Percentiles rank a stretch among this genome's conserved stretches.
Evolutionary conservation across 2,329 filamentous ascomycete species (phyloP).

Genomic region (Scytalidium sp.): DNA sequence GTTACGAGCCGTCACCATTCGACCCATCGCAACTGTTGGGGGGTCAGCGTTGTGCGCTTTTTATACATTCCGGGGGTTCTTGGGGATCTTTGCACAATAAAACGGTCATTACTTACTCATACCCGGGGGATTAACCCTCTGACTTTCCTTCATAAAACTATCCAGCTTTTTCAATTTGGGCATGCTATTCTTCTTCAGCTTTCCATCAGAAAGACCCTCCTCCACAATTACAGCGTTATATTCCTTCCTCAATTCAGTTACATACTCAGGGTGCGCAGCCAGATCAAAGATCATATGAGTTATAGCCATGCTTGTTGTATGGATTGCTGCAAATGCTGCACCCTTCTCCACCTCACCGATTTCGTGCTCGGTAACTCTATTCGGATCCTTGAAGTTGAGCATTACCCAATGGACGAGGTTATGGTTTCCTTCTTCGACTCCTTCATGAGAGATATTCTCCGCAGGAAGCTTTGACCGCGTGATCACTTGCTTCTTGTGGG

Average conservation of each 20-base stretch:
- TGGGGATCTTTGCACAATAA: not conserved
- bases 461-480: not conserved
- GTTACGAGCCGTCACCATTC: slow-evolving; percentile 4
- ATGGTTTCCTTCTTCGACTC: not conserved
- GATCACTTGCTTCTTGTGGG: not conserved
- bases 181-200: slow-evolving; percentile 28
- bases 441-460: not conserved
- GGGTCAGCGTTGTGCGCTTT: not conserved
- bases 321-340: slow-evolving; percentile 11
- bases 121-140: slow-evolving; percentile 17
- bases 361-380: not conserved
- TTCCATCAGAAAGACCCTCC: slow-evolving; percentile 10
- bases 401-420: slow-evolving; percentile 7
- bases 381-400: slow-evolving; percentile 1
- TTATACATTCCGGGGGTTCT: not conserved
- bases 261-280: slow-evolving; percentile 9
- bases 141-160: slow-evolving; percentile 28
- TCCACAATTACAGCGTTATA: slow-evolving; percentile 6
- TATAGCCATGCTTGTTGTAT: slow-evolving; percentile 22
- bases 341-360: slow-evolving; percentile 3
- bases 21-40: not conserved
- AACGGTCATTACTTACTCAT: slow-evolving; percentile 8
- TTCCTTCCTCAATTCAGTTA: slow-evolving; percentile 21
- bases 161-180: slow-evolving; percentile 28
- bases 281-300: slow-evolving; percentile 25